Evolutionary conservation across 352 stramenopile species (phyloP).

Genomic region (Phytophthora palmivora): DNA sequence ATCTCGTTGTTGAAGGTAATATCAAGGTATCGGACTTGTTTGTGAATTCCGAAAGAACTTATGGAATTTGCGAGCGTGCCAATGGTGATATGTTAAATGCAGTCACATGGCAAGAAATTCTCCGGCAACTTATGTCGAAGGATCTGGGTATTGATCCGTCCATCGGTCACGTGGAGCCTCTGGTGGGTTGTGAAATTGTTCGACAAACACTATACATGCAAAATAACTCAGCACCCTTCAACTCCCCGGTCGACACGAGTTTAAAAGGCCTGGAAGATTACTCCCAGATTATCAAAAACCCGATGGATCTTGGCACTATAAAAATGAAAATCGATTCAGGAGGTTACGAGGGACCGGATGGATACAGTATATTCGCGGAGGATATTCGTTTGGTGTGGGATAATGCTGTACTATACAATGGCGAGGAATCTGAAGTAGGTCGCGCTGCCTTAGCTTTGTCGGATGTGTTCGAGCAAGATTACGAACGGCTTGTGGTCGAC

Average conservation of each 20-base stretch:
- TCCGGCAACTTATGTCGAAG: constrained; percentile 85
- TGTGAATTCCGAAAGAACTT: constrained; percentile 70
- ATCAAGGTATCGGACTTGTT: constrained; percentile 86
- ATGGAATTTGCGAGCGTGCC: constrained; percentile 74
- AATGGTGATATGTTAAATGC: constrained; percentile 79
- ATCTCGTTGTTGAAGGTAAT: constrained; percentile 82
- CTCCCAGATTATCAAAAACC: constrained; percentile 81
- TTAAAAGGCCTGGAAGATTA: constrained; percentile 90
- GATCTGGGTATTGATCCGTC: constrained; percentile 77
- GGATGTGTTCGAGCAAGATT: constrained; percentile 87
- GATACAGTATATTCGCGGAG: constrained; percentile 68
- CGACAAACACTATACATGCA: constrained; percentile 87
- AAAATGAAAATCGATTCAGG: constrained; percentile 77
- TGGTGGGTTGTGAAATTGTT: constrained; percentile 84
- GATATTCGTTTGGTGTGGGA: constrained; percentile 90
- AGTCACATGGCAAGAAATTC: constrained; percentile 87
- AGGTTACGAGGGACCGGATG: constrained; percentile 67
- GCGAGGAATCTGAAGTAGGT: constrained; percentile 80
- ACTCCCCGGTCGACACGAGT: constrained; percentile 80
- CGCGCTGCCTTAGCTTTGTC: constrained; percentile 71
- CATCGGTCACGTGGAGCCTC: constrained; percentile 73
- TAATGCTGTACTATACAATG: constrained; percentile 82
- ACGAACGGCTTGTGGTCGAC: constrained; percentile 72
- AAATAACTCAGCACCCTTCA: constrained; percentile 81
- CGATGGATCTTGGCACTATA: constrained; percentile 93